A percentile compares a stretch with the other conserved stretches of the same genome.
Evolutionary conservation across 208 protist species (phyloP).

Genomic region (Leishmania martiniquensis): DNA sequence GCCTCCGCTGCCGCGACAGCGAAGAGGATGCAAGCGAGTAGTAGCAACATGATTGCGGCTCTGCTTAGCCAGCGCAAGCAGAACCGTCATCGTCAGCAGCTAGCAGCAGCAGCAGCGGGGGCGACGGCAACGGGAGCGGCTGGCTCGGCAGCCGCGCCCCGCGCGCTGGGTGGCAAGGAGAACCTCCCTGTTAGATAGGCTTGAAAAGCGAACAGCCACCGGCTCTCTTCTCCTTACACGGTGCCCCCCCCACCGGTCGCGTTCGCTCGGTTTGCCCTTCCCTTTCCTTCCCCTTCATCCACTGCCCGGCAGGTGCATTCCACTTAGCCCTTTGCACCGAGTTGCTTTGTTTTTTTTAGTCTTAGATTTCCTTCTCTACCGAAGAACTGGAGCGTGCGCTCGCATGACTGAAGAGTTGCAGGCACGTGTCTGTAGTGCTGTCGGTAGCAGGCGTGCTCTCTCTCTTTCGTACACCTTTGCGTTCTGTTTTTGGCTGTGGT

Average conservation of each 20-base stretch:
- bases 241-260: not conserved
- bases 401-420: not conserved
- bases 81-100: not conserved
- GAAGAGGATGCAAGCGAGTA: not conserved
- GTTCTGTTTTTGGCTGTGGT: not conserved
- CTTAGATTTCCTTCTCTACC: not conserved
- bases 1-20: not conserved
- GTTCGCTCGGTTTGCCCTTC: not conserved
- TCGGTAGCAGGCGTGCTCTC: not conserved
- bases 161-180: constrained; percentile 1
- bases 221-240: not conserved
- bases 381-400: not conserved
- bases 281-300: not conserved
- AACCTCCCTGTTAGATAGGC: not conserved
- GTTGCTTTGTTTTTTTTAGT: not conserved
- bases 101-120: not conserved
- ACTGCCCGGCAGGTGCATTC: not conserved
- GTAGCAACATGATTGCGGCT: not conserved
- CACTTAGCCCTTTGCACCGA: not conserved
- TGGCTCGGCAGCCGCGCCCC: not conserved
- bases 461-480: not conserved
- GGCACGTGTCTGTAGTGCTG: not conserved
- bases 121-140: not conserved
- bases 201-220: too few species aligned
- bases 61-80: constrained; percentile 4